Conservation (phyloP, 164 flowering plant species). For the Dillenia turbinata region DNA sequence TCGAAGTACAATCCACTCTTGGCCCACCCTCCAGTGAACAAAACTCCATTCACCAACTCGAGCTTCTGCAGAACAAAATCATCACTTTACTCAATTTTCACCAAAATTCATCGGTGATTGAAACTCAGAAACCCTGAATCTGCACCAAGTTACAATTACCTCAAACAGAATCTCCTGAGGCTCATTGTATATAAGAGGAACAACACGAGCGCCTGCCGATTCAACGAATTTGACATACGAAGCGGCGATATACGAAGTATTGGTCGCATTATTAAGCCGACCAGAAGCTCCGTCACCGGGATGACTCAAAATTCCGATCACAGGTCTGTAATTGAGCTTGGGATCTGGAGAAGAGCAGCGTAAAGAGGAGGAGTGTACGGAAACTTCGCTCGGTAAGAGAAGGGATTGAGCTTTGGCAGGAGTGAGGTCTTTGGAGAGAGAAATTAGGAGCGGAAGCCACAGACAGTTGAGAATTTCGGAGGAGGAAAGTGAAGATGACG, state of each 20-base stretch:
- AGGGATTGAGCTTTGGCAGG: constrained; percentile 35
- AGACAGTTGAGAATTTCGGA: constrained; percentile 36
- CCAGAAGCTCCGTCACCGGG: constrained; percentile 99
- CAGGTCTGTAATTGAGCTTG: constrained; percentile 66
- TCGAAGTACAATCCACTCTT: constrained; percentile 73
- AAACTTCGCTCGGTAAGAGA: constrained; percentile 30
- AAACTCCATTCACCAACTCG: constrained; percentile 81
- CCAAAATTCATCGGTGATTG: too few relatives aligned
- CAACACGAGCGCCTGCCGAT: constrained; percentile 92
- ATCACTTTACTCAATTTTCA: too few relatives aligned
- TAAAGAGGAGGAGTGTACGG: constrained; percentile 4
- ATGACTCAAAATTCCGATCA: constrained; percentile 86
- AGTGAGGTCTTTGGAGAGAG: constrained; percentile 30
- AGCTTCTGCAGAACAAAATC: constrained; percentile 66
- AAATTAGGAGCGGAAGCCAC: constrained; percentile 48
- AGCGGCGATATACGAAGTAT: constrained; percentile 90
- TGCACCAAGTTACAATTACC: constrained; percentile 22
- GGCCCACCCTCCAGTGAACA: constrained; percentile 96
- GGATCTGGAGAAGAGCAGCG: constrained; percentile 48
- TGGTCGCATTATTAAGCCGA: constrained; percentile 50
- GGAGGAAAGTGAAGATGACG: constrained; percentile 8
- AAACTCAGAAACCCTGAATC: too few relatives aligned
- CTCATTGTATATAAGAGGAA: constrained; percentile 90
- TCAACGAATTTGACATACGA: constrained; percentile 95
- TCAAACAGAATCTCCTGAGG: constrained; percentile 48